Conservation (phyloP, 176 grass and related monocot species). For the Hsuehochloa calcarea region DNA sequence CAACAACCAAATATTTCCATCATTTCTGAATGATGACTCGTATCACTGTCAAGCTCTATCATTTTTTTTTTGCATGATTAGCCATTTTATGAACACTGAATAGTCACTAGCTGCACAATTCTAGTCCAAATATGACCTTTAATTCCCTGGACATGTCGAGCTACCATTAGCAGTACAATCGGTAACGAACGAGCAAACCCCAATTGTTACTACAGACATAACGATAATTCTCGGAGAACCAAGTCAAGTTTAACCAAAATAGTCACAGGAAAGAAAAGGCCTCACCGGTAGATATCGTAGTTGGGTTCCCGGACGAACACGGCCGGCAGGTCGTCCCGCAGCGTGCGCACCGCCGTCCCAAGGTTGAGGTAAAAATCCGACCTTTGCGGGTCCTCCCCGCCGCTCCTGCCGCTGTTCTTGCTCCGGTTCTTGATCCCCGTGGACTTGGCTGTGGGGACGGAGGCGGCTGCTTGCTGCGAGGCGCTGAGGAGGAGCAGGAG, state of each 20-base stretch:
- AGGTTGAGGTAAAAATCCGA: slow-evolving; percentile 97
- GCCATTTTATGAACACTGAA: background rate
- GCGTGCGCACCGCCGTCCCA: slow-evolving; percentile 78
- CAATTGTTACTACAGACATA: background rate
- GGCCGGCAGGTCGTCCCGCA: slow-evolving; percentile 82
- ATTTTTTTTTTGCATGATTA: background rate
- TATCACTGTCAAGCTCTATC: background rate
- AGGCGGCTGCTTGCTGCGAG: slow-evolving; percentile 49
- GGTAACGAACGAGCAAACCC: background rate
- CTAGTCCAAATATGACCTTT: background rate
- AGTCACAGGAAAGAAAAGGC: background rate
- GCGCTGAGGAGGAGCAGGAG: slow-evolving; percentile 40
- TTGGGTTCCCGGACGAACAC: slow-evolving; percentile 77
- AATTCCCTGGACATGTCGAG: background rate
- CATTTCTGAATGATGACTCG: background rate
- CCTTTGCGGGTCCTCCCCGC: slow-evolving; percentile 47
- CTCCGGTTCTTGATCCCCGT: slow-evolving; percentile 26
- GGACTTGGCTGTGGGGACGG: slow-evolving; percentile 29
- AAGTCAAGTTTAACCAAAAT: background rate
- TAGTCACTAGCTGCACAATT: background rate
- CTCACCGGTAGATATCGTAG: slow-evolving; percentile 92
- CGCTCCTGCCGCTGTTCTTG: slow-evolving; percentile 2
- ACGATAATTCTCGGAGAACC: background rate
- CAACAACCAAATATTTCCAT: background rate
- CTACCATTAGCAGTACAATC: background rate